Percentiles rank a stretch among this genome's conserved stretches.
phyloP scores from a whole-genome alignment of 1,139 yeast genomes.

The Saccharomyces pastorianus region DNA sequence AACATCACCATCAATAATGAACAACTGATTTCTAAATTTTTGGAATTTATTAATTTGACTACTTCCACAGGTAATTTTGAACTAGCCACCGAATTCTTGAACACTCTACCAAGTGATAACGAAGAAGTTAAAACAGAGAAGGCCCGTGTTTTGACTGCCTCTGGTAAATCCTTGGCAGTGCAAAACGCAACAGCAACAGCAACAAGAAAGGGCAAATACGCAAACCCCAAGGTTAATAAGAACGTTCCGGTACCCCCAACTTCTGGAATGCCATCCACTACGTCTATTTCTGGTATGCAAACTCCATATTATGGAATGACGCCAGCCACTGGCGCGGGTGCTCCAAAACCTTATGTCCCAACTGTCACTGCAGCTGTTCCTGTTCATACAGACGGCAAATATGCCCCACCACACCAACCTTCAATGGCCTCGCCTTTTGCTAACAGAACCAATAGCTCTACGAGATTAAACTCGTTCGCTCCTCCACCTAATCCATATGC shows the following conservation, averaged over 20 bases:
- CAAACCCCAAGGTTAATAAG: constrained; percentile 10
- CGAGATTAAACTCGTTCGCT: constrained; percentile 8
- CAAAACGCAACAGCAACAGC: not conserved
- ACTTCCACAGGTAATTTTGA: constrained; percentile 81
- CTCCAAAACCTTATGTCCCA: constrained; percentile 28
- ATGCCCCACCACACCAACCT: constrained; percentile 11
- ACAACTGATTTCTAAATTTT: constrained; percentile 32
- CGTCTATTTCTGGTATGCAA: not conserved
- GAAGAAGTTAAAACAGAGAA: constrained; percentile 58
- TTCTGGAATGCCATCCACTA: not conserved
- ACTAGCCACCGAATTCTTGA: constrained; percentile 64
- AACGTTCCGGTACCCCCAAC: not conserved
- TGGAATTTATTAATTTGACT: constrained; percentile 71
- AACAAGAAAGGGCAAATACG: constrained; percentile 9
- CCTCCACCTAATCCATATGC: constrained; percentile 34
- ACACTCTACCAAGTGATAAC: constrained; percentile 58
- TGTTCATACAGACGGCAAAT: constrained; percentile 1
- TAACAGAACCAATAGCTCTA: not conserved
- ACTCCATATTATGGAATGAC: not conserved
- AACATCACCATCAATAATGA: constrained; percentile 31
- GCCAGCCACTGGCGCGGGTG: not conserved
- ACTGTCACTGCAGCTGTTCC: constrained; percentile 7
- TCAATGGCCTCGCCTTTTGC: constrained; percentile 16
- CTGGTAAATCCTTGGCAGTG: constrained; percentile 24
- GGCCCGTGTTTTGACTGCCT: constrained; percentile 68